A percentile compares a stretch with the other conserved stretches of the same genome.
phyloP scores from a whole-genome alignment of 768 basidiomycete species.

The Termitomyces sp. region DNA sequence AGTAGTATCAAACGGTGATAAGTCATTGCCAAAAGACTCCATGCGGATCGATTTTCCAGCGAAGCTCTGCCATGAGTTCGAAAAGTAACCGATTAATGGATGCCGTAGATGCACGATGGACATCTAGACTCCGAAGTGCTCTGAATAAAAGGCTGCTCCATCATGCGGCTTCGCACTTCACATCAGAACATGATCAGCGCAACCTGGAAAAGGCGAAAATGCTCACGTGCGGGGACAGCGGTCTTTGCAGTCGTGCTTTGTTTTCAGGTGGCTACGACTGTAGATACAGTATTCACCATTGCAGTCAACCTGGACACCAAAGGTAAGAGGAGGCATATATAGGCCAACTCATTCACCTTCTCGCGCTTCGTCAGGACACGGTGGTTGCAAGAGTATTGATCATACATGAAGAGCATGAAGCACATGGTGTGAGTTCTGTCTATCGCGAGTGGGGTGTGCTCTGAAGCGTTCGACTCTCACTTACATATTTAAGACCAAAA shows the following conservation, averaged over 20 bases:
- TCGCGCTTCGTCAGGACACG: slow-evolving; percentile 22
- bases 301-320: slow-evolving; percentile 41
- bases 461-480: neutral
- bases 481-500: neutral
- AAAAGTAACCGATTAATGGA: slow-evolving; percentile 1
- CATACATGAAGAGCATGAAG: slow-evolving; percentile 24
- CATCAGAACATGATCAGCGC: slow-evolving; percentile 1
- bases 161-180: slow-evolving; percentile 4
- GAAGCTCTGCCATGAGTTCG: neutral
- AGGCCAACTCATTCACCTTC: slow-evolving; percentile 19
- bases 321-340: neutral
- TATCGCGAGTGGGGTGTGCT: neutral
- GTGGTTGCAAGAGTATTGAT: slow-evolving; percentile 28
- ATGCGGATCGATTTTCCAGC: neutral
- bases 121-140: slow-evolving; percentile 5
- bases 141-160: slow-evolving; percentile 7
- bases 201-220: neutral
- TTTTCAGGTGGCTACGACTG: slow-evolving; percentile 29
- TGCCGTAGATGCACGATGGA: slow-evolving; percentile 10
- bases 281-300: slow-evolving; percentile 29
- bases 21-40: neutral
- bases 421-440: slow-evolving; percentile 18
- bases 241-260: slow-evolving; percentile 28
- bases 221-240: slow-evolving; percentile 33
- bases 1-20: neutral